A percentile compares a stretch with the other conserved stretches of the same genome.
Evolutionary conservation across 768 basidiomycete genomes (phyloP).

Genomic region (Serpula lacrymans): DNA sequence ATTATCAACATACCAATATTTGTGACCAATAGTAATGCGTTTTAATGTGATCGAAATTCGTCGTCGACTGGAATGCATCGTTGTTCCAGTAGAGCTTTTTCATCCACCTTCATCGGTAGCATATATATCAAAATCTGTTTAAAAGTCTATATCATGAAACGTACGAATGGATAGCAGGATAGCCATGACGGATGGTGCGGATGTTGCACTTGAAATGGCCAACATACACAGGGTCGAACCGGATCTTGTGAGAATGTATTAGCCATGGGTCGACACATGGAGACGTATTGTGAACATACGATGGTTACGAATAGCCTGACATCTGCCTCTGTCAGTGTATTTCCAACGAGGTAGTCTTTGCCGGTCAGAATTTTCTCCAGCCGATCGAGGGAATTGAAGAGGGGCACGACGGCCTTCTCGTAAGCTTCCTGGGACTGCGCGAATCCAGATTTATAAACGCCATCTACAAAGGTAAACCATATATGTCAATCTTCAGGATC

Average conservation of each 20-base stretch:
- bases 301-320: slow-evolving; percentile 91
- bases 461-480: slow-evolving; percentile 46
- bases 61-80: slow-evolving; percentile 81
- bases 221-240: slow-evolving; percentile 88
- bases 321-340: slow-evolving; percentile 79
- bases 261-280: background rate
- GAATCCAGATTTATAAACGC: slow-evolving; percentile 89
- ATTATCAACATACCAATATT: slow-evolving; percentile 13
- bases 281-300: slow-evolving; percentile 39
- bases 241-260: slow-evolving; percentile 44
- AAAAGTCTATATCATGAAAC: slow-evolving; percentile 16
- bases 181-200: slow-evolving; percentile 79
- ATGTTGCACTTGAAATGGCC: slow-evolving; percentile 95
- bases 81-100: slow-evolving; percentile 90
- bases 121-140: background rate
- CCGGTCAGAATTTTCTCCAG: slow-evolving; percentile 74
- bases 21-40: slow-evolving; percentile 38
- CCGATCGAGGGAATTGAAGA: slow-evolving; percentile 80
- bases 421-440: slow-evolving; percentile 81
- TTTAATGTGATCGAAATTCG: slow-evolving; percentile 81
- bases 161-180: slow-evolving; percentile 74
- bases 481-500: background rate
- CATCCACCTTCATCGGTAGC: slow-evolving; percentile 53
- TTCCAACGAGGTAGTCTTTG: slow-evolving; percentile 84
- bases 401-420: slow-evolving; percentile 63